A percentile compares a stretch with the other conserved stretches of the same genome.
These are phyloP conservation scores for Salix udensis DNA, from an alignment of 345 rosid species.

Conservation along the genomic window DNA sequence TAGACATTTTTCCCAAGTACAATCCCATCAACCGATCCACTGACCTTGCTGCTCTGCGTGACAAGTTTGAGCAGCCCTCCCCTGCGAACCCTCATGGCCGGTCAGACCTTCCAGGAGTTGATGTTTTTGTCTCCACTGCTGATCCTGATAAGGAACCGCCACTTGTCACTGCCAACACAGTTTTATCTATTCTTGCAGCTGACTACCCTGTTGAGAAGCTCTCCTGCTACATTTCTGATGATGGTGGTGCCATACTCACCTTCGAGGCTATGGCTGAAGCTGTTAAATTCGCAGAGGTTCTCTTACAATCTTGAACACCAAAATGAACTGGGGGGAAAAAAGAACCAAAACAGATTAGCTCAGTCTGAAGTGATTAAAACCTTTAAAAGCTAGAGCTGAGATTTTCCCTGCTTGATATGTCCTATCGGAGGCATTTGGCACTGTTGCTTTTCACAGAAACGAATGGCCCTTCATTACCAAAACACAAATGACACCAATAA, in stretches of 20 bases:
- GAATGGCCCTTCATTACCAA: too few relatives aligned
- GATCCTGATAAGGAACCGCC: slow-evolving; percentile 91
- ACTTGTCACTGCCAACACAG: slow-evolving; percentile 82
- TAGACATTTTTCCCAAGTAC: slow-evolving; percentile 75
- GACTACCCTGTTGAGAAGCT: slow-evolving; percentile 88
- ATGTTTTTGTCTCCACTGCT: slow-evolving; percentile 84
- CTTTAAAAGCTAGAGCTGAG: too few relatives aligned
- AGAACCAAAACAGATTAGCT: too few relatives aligned
- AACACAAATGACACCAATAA: too few relatives aligned
- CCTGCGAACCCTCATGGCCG: slow-evolving; percentile 79
- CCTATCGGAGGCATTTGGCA: too few relatives aligned
- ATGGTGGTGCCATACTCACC: slow-evolving; percentile 83
- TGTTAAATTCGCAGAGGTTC: slow-evolving; percentile 69
- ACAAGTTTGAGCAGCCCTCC: slow-evolving; percentile 73
- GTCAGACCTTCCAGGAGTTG: slow-evolving; percentile 83
- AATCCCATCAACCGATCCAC: slow-evolving; percentile 86
- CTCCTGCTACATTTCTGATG: slow-evolving; percentile 74
- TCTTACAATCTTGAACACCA: neutral
- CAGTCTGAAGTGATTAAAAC: too few relatives aligned
- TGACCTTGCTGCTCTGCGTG: slow-evolving; percentile 63
- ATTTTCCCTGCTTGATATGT: too few relatives aligned
- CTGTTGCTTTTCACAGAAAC: too few relatives aligned
- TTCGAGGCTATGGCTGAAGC: slow-evolving; percentile 99
- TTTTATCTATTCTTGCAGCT: slow-evolving; percentile 65
- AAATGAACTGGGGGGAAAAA: neutral